phyloP scores from a whole-genome alignment of 78 protist species.

The Guillardia theta region DNA sequence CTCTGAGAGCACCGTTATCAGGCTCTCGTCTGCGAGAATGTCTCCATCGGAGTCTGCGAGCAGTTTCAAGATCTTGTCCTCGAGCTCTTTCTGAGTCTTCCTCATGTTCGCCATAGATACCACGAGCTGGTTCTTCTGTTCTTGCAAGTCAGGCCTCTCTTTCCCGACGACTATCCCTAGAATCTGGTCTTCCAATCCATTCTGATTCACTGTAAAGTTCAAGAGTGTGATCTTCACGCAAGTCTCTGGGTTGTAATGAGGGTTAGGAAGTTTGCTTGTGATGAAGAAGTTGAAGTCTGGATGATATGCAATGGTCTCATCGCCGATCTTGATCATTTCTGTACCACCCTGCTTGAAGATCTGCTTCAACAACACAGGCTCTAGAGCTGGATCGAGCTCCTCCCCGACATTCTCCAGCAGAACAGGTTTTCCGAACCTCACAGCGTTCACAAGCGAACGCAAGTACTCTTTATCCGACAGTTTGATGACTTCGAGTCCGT shows the following conservation, averaged over 20 bases:
- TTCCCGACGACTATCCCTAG: slow-evolving; percentile 65
- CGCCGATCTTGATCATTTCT: slow-evolving; percentile 73
- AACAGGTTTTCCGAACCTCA: slow-evolving; percentile 78
- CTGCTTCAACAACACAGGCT: slow-evolving; percentile 81
- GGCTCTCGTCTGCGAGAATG: slow-evolving; percentile 70
- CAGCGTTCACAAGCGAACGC: slow-evolving; percentile 67
- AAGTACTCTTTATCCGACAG: slow-evolving; percentile 62
- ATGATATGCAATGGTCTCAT: slow-evolving; percentile 48
- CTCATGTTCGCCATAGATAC: slow-evolving; percentile 44
- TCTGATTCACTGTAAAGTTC: slow-evolving; percentile 78
- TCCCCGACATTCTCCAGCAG: slow-evolving; percentile 77
- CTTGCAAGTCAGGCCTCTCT: slow-evolving; percentile 66
- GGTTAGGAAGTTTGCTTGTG: slow-evolving; percentile 74
- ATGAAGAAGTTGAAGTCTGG: slow-evolving; percentile 65
- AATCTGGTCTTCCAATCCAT: slow-evolving; percentile 84
- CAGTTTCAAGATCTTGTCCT: slow-evolving; percentile 61
- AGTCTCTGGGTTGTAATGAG: slow-evolving; percentile 46
- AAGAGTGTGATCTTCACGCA: slow-evolving; percentile 71
- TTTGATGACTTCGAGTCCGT: slow-evolving; percentile 66
- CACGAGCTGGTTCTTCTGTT: slow-evolving; percentile 43
- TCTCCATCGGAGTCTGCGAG: slow-evolving; percentile 63
- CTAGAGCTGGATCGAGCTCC: slow-evolving; percentile 82
- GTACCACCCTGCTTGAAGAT: slow-evolving; percentile 58
- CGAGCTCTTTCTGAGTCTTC: slow-evolving; percentile 45
- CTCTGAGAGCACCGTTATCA: slow-evolving; percentile 68